Base-by-base conservation (phyloP, 768 basidiomycete species). In the Hericium rajendrae region DNA sequence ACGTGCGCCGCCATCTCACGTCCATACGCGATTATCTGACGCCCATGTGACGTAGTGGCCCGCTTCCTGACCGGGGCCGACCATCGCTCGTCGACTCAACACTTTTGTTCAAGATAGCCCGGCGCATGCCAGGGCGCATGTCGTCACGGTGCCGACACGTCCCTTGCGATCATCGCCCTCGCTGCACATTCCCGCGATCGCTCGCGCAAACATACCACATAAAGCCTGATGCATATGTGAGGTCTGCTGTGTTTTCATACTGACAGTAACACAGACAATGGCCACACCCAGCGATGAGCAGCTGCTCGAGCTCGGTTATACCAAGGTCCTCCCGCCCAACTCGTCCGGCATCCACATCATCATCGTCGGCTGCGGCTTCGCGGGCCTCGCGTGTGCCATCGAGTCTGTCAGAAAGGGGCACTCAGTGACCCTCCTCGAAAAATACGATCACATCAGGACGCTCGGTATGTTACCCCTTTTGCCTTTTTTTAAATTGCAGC, bases 321-420 rank as follows among this genome's bases (percentile, higher is more conserved):
- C 39, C 10, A 28, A 40, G 15, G 38, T 40, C 16, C 16, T 38
- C 9, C 46, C 43, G 20, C 43, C 55, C 24, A 24, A 18, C 15
- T 56, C 63, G 2, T 56, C 55, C 15, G 59, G 58, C 6, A 61
- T 66, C 28, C 51, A 58, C 26, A 55, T 64, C n/a, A 58, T 68
- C 11, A 40, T 67, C 51, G 61, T 69, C 40, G 66, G 64, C 48
- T 63, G 62, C 18, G 64, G 69, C 20, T 66, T 67, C 49, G 65
- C 59, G 3, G 71, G 68, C 3, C 56, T 73, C 4, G 64, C 64
- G 3, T 67, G 65, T 49, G 68, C 67, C 11, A 64, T 73, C 43
- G 68, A 67, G 54, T 64, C 61, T 28, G 62, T 62, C 16, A 48
- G 64, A 18, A 63, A 59, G 43, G 61, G 62, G 4, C 65, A 65